These are phyloP conservation scores for Chaetomiaceae sp. DNA, from an alignment of 2,329 filamentous ascomycete species.

Conservation along the genomic window DNA sequence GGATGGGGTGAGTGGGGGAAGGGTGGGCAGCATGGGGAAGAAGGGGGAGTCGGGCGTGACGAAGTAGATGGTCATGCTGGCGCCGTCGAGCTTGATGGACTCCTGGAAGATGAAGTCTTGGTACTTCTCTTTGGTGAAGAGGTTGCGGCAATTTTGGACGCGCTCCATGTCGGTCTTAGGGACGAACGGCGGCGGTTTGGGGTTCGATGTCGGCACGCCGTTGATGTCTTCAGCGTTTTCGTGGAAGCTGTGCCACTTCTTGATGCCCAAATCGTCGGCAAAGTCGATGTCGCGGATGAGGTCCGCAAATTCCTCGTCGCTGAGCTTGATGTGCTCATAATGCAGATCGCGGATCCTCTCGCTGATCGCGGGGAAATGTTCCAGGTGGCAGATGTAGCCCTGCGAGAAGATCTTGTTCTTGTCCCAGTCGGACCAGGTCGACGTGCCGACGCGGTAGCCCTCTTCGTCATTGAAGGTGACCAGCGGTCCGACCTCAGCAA, in stretches of 20 bases:
- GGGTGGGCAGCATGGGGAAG: constrained; percentile 14
- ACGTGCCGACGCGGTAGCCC: constrained; percentile 20
- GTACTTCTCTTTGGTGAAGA: constrained; percentile 27
- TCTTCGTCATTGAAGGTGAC: constrained; percentile 14
- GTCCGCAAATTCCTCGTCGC: background rate
- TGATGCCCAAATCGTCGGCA: constrained; percentile 20
- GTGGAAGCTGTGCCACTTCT: constrained; percentile 19
- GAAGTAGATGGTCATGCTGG: constrained; percentile 35
- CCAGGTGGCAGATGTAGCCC: constrained; percentile 17
- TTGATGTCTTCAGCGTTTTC: background rate
- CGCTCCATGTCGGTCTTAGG: constrained; percentile 24
- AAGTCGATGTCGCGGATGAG: constrained; percentile 17
- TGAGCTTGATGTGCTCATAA: background rate
- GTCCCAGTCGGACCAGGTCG: background rate
- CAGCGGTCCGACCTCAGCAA: constrained; percentile 2
- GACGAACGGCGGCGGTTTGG: constrained; percentile 21
- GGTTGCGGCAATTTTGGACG: constrained; percentile 25
- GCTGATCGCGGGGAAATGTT: background rate
- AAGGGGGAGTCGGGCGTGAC: constrained; percentile 23
- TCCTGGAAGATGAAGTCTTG: constrained; percentile 29
- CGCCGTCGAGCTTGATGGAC: constrained; percentile 35
- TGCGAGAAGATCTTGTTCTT: constrained; percentile 16
- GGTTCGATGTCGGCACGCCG: background rate
- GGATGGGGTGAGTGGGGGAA: background rate
- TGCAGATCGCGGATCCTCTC: constrained; percentile 1